Evolutionary conservation across 1,139 yeast species (phyloP).

Genomic region (Yamadazyma diospyri): DNA sequence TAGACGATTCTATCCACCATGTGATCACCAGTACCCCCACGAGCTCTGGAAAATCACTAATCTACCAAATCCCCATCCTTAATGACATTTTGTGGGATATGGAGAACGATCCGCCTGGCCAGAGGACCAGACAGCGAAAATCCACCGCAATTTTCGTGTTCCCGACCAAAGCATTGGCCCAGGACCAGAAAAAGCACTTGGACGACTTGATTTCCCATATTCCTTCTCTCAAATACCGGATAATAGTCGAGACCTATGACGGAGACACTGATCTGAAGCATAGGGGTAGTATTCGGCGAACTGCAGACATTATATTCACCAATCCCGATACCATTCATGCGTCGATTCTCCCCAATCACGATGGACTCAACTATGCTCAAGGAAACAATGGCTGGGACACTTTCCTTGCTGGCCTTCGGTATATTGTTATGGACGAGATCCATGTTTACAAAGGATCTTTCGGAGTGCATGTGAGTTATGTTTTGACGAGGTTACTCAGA

Average conservation of each 20-base stretch:
- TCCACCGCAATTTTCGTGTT: constrained; percentile 80
- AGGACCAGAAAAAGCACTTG: constrained; percentile 85
- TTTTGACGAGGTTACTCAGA: constrained; percentile 63
- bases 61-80: constrained; percentile 84
- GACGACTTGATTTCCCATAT: constrained; percentile 52
- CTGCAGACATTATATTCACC: constrained; percentile 80
- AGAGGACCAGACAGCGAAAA: constrained; percentile 16
- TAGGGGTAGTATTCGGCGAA: constrained; percentile 51
- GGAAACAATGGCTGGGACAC: constrained; percentile 54
- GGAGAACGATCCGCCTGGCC: constrained; percentile 9
- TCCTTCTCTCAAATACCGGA: constrained; percentile 26
- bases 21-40: constrained; percentile 91
- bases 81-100: constrained; percentile 49
- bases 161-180: constrained; percentile 96
- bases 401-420: constrained; percentile 60
- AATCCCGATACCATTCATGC: constrained; percentile 94
- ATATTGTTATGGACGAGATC: constrained; percentile 83
- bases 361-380: constrained; percentile 18
- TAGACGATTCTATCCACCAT: constrained; percentile 41
- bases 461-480: constrained; percentile 87
- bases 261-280: constrained; percentile 76
- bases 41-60: constrained; percentile 90
- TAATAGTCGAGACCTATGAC: constrained; percentile 76
- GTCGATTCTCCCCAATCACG: constrained; percentile 72
- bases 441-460: constrained; percentile 88